Evolutionary conservation across 352 stramenopile species (phyloP).

Genomic region (Pythium phragmitis): DNA sequence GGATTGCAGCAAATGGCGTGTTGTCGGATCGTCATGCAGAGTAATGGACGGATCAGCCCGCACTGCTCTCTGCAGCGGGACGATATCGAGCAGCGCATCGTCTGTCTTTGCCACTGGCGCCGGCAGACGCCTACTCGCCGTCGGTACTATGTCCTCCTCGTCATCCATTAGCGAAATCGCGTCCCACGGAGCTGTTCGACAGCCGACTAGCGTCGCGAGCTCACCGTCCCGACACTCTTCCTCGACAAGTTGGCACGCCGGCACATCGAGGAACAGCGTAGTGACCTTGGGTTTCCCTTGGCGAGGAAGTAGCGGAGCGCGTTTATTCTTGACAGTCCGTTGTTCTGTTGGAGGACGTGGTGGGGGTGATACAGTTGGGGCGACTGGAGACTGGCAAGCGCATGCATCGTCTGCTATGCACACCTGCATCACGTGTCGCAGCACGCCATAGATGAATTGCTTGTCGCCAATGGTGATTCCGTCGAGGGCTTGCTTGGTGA

Average conservation of each 20-base stretch:
- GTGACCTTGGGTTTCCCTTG: neutral
- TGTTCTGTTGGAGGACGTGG: neutral
- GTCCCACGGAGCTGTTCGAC: neutral
- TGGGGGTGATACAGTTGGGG: neutral
- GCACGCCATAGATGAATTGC: slow-evolving; percentile 42
- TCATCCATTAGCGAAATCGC: slow-evolving; percentile 1
- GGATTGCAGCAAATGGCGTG: neutral
- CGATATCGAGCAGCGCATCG: neutral
- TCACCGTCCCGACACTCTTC: neutral
- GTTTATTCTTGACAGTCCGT: neutral
- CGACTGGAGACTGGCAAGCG: neutral
- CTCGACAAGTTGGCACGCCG: slow-evolving; percentile 22
- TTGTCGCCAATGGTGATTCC: slow-evolving; percentile 45
- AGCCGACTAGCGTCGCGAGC: neutral
- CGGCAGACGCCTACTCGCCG: neutral
- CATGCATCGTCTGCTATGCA: slow-evolving; percentile 2
- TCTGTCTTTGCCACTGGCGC: neutral
- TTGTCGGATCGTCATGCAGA: neutral
- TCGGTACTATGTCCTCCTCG: slow-evolving; percentile 7
- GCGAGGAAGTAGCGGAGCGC: neutral
- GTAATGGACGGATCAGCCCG: neutral
- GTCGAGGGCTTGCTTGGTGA: slow-evolving; percentile 31
- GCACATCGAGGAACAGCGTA: slow-evolving; percentile 24
- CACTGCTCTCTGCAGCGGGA: neutral
- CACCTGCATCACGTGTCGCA: slow-evolving; percentile 56